Conservation (phyloP, 1,139 yeast genomes). For the Eremothecium sinecaudum region DNA sequence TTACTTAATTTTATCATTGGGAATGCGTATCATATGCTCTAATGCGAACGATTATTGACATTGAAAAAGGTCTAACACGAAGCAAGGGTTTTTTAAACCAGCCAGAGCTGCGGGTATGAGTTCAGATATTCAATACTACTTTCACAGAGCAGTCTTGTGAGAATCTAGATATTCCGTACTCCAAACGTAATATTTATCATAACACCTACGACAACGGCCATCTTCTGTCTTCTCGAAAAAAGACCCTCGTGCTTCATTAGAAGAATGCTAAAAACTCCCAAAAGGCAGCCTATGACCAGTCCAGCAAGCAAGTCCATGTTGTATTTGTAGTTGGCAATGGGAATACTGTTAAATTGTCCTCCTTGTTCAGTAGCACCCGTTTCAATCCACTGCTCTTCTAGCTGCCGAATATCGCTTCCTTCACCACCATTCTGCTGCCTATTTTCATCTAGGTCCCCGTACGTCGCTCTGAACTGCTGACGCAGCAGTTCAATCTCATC, state of each 20-base stretch:
- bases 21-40: too few species aligned
- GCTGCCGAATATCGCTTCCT: conserved; percentile 35
- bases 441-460: conserved; percentile 39
- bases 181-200: conserved; percentile 51
- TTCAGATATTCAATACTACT: too few species aligned
- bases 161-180: conserved; percentile 36
- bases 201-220: conserved; percentile 57
- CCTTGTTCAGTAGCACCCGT: conserved; percentile 46
- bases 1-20: too few species aligned
- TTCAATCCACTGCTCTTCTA: conserved; percentile 90
- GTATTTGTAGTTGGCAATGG: conserved; percentile 32
- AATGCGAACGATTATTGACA: too few species aligned
- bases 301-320: conserved; percentile 59
- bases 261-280: conserved; percentile 54
- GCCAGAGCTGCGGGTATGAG: too few species aligned
- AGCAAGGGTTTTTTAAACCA: too few species aligned
- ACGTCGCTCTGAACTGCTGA: conserved; percentile 60
- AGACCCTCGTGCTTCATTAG: conserved; percentile 47
- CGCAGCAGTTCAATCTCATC: conserved; percentile 67
- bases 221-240: conserved; percentile 49
- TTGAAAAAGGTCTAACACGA: too few species aligned
- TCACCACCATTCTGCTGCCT: conserved; percentile 28
- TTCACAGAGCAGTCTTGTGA: too few species aligned
- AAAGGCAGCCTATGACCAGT: conserved; percentile 49
- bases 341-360: conserved; percentile 24